phyloP scores from a whole-genome alignment of 1,284 basidiomycete genomes.

The Earliella scabrosa region DNA sequence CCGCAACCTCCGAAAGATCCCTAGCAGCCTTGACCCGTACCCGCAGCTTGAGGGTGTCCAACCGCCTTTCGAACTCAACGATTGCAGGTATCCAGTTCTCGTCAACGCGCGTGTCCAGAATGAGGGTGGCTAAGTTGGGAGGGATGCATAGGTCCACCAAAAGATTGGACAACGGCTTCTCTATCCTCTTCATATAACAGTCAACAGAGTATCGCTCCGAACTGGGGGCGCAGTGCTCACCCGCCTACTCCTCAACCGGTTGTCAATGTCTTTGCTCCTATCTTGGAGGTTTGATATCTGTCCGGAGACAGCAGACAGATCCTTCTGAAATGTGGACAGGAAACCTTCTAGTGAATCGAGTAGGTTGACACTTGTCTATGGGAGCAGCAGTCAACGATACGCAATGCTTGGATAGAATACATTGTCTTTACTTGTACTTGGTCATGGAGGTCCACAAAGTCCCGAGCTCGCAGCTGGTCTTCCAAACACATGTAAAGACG shows the following conservation, averaged over 20 bases:
- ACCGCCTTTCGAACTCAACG: constrained; percentile 76
- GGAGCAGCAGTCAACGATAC: constrained; percentile 9
- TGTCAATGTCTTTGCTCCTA: constrained; percentile 89
- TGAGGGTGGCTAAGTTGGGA: constrained; percentile 76
- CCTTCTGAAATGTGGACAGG: constrained; percentile 93
- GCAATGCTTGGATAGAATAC: not conserved
- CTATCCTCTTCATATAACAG: constrained; percentile 68
- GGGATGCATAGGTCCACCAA: constrained; percentile 84
- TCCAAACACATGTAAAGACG: constrained; percentile 20
- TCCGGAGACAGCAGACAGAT: constrained; percentile 91
- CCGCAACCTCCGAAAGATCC: constrained; percentile 81
- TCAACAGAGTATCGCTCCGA: not conserved
- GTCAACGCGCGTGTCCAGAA: constrained; percentile 84
- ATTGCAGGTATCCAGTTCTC: constrained; percentile 87
- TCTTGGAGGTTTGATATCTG: constrained; percentile 95
- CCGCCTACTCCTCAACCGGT: constrained; percentile 80
- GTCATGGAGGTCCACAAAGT: constrained; percentile 83
- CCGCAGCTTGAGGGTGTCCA: constrained; percentile 72
- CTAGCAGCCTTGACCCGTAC: constrained; percentile 84
- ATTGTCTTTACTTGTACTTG: constrained; percentile 66
- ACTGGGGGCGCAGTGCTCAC: constrained; percentile 45
- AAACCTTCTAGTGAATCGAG: constrained; percentile 89
- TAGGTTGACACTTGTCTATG: constrained; percentile 74
- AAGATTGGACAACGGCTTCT: constrained; percentile 83
- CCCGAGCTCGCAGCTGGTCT: constrained; percentile 51